A percentile compares a stretch with the other conserved stretches of the same genome.
These are phyloP conservation scores for Aureobasidium mangrovei DNA, from an alignment of 2,329 filamentous ascomycete species.

Conservation along the genomic window DNA sequence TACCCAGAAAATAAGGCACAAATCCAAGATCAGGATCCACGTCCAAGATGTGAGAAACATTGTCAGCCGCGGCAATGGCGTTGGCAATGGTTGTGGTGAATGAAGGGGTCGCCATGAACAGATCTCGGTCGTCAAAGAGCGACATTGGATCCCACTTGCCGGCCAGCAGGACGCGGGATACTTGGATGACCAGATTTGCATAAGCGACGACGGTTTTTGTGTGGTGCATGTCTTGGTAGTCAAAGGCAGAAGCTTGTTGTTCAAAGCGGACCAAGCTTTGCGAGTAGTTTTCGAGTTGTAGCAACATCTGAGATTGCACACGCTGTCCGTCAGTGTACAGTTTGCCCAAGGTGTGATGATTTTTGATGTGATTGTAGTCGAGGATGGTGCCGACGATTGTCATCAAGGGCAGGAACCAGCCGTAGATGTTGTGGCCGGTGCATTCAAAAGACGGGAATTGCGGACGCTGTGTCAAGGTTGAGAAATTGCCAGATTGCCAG, in stretches of 20 bases:
- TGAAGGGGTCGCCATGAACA: constrained; percentile 14
- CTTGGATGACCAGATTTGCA: constrained; percentile 11
- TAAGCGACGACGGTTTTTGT: constrained; percentile 13
- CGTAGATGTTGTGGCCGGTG: constrained; percentile 13
- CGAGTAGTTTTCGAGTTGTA: constrained; percentile 12
- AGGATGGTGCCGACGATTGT: constrained; percentile 13
- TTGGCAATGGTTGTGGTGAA: constrained; percentile 12
- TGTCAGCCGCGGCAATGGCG: constrained; percentile 12
- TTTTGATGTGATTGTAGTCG: constrained; percentile 12
- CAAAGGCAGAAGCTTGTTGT: constrained; percentile 3
- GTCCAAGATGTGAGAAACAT: constrained; percentile 10
- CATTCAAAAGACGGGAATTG: constrained; percentile 13
- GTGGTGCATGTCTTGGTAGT: constrained; percentile 11
- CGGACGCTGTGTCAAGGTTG: constrained; percentile 9
- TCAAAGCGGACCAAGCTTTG: constrained; percentile 12
- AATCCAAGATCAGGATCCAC: constrained; percentile 12
- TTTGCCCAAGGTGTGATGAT: constrained; percentile 10
- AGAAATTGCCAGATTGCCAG: constrained; percentile 12
- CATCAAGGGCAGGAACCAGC: constrained; percentile 13
- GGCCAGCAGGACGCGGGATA: constrained; percentile 8
- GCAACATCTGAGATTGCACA: constrained; percentile 6
- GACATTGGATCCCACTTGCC: constrained; percentile 14
- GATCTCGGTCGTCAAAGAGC: constrained; percentile 12
- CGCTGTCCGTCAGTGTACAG: constrained; percentile 12
- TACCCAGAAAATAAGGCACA: constrained; percentile 12